Conservation (phyloP, 805 yeast species). For the Saccharomycopsis vini region DNA sequence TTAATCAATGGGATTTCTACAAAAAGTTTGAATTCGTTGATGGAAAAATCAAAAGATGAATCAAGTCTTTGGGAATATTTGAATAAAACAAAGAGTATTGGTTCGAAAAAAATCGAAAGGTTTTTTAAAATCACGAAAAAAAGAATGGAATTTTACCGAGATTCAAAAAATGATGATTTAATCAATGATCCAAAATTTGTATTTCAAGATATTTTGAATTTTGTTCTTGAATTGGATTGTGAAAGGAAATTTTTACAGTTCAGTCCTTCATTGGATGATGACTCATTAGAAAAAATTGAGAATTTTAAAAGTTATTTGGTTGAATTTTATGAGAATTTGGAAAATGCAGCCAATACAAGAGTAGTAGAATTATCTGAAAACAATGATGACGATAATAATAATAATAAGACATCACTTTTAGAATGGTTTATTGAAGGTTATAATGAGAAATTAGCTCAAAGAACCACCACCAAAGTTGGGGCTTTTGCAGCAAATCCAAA, state of each 20-base stretch:
- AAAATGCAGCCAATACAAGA: constrained; percentile 22
- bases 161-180: neutral
- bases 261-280: constrained; percentile 20
- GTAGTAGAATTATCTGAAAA: constrained; percentile 21
- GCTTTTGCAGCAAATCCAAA: no score
- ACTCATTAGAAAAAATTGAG: constrained; percentile 28
- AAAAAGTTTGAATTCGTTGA: neutral
- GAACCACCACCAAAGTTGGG: neutral
- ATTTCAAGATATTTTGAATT: constrained; percentile 17
- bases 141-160: constrained; percentile 12
- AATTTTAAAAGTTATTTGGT: no score
- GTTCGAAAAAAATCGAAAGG: constrained; percentile 21
- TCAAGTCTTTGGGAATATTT: constrained; percentile 1
- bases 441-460: neutral
- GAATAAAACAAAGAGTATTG: neutral
- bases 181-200: constrained; percentile 14
- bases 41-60: neutral
- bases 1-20: constrained; percentile 16
- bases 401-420: neutral
- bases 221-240: constrained; percentile 16
- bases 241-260: constrained; percentile 20
- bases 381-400: neutral
- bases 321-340: constrained; percentile 31
- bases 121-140: constrained; percentile 24
- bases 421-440: constrained; percentile 4